Evolutionary conservation across 2,329 filamentous ascomycete genomes (phyloP).

Genomic region (Colletotrichum neosansevieriae): DNA sequence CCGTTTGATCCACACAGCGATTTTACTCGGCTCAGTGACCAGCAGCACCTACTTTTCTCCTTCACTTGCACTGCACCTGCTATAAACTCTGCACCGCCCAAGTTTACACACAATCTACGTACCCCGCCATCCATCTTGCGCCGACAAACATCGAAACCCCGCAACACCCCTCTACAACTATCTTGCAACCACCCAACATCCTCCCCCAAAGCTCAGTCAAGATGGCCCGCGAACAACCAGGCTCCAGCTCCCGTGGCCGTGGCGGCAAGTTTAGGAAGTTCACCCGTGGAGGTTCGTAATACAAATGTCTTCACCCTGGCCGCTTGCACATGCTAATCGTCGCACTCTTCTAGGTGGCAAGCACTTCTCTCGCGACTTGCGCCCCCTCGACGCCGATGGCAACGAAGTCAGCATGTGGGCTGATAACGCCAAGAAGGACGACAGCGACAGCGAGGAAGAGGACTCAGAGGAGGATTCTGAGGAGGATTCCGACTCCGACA

Average conservation of each 20-base stretch:
- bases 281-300: conserved; percentile 83
- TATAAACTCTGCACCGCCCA: conserved; percentile 25
- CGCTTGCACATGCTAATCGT: conserved; percentile 37
- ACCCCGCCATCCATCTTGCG: conserved; percentile 34
- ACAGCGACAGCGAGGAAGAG: conserved; percentile 64
- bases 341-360: conserved; percentile 78
- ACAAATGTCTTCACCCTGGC: not conserved
- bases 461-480: conserved; percentile 66
- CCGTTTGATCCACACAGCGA: not conserved
- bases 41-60: not conserved
- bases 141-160: conserved; percentile 39
- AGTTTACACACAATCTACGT: conserved; percentile 16
- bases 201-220: conserved; percentile 44
- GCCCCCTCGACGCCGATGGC: conserved; percentile 89
- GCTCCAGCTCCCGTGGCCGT: conserved; percentile 75
- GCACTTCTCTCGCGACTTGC: conserved; percentile 92
- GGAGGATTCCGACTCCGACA: conserved; percentile 59
- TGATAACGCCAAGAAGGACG: conserved; percentile 62
- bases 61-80: conserved; percentile 3
- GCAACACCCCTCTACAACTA: conserved; percentile 38
- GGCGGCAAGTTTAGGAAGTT: conserved; percentile 96
- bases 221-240: conserved; percentile 62
- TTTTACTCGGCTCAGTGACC: not conserved
- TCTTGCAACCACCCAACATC: conserved; percentile 16
- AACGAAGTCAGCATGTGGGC: conserved; percentile 92